These are phyloP conservation scores for Xylaria sp. DNA, from an alignment of 2,329 filamentous ascomycete species.

Conservation along the genomic window DNA sequence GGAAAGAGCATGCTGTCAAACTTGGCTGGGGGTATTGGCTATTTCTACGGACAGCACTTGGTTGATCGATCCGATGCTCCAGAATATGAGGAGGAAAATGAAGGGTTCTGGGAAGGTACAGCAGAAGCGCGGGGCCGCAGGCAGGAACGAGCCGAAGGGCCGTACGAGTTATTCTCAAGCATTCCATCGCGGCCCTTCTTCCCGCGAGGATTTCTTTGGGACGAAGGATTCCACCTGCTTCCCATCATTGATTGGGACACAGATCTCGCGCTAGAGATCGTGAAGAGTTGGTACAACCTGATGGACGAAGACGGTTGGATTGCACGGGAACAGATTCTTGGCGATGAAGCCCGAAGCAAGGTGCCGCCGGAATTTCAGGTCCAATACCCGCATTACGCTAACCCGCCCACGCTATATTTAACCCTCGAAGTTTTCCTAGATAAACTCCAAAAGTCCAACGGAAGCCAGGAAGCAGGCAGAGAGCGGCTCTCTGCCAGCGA, in stretches of 20 bases:
- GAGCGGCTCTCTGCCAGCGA: slow-evolving; percentile 56
- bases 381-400: slow-evolving; percentile 29
- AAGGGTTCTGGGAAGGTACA: slow-evolving; percentile 94
- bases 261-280: slow-evolving; percentile 85
- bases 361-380: slow-evolving; percentile 57
- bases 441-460: slow-evolving; percentile 71
- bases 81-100: slow-evolving; percentile 94
- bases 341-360: slow-evolving; percentile 90
- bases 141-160: slow-evolving; percentile 77
- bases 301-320: slow-evolving; percentile 99
- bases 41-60: slow-evolving; percentile 89
- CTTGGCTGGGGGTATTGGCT: slow-evolving; percentile 90
- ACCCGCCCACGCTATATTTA: slow-evolving; percentile 90
- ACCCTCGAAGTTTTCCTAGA: slow-evolving; percentile 86
- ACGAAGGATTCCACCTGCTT: slow-evolving; percentile 94
- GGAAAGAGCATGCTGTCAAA: slow-evolving; percentile 94
- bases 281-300: slow-evolving; percentile 94
- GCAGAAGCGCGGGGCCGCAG: slow-evolving; percentile 78
- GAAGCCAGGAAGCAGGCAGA: slow-evolving; percentile 55
- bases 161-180: slow-evolving; percentile 88
- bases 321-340: slow-evolving; percentile 93
- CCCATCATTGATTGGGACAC: slow-evolving; percentile 95
- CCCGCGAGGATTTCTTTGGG: slow-evolving; percentile 95
- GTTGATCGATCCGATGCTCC: slow-evolving; percentile 91
- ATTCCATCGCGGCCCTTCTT: slow-evolving; percentile 96